These are phyloP conservation scores for Trypanosoma scelopori DNA, from an alignment of 208 protist species.

Conservation along the genomic window DNA sequence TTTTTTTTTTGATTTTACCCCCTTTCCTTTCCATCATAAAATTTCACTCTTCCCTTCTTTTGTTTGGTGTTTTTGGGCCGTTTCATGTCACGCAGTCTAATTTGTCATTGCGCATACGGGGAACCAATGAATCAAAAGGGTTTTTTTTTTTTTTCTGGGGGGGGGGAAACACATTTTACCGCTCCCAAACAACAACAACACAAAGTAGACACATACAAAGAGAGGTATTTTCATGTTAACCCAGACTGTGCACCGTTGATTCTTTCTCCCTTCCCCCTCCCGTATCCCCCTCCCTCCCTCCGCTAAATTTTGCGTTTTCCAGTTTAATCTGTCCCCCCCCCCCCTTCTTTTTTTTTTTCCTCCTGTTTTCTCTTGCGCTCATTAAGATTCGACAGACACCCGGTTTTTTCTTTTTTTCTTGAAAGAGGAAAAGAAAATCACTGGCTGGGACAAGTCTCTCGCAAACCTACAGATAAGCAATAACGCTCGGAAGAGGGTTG, in stretches of 20 bases:
- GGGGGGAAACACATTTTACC: no score
- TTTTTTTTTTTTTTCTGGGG: no score
- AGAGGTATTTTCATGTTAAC: background rate
- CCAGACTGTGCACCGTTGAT: no score
- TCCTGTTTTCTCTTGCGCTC: background rate
- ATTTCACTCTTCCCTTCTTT: conserved; percentile 9
- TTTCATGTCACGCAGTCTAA: conserved; percentile 10
- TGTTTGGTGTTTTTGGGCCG: conserved; percentile 5
- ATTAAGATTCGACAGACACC: background rate
- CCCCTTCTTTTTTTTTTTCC: conserved; percentile 2
- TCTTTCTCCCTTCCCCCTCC: no score
- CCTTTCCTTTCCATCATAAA: conserved; percentile 1
- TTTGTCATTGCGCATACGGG: background rate
- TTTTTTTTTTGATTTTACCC: conserved; percentile 21
- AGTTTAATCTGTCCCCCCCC: background rate
- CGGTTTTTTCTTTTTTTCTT: conserved; percentile 9
- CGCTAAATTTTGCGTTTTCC: no score
- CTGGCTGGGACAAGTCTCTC: background rate
- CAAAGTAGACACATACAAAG: conserved; percentile 4
- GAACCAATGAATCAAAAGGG: conserved; percentile 2
- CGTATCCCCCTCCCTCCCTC: no score
- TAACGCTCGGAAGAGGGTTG: background rate
- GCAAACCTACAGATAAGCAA: conserved; percentile 1
- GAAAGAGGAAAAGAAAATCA: no score
- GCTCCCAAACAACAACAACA: no score